Percentiles rank a stretch among this genome's conserved stretches.
Conservation (phyloP, 1,284 basidiomycete species). For the Schizophyllum commune region DNA sequence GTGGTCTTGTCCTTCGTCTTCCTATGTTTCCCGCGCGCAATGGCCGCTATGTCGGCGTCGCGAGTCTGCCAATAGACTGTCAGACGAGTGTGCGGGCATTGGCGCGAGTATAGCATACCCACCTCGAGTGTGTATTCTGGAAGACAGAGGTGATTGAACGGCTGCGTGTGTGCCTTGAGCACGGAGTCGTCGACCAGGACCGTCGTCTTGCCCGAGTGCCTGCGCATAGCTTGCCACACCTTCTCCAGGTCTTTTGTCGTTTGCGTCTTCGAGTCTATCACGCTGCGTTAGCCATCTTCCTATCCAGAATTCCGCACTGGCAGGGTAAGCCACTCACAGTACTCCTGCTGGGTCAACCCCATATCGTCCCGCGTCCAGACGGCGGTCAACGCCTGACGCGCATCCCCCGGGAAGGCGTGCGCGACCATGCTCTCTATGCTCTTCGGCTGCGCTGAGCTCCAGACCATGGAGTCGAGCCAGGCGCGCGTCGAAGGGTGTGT, state of each 20-base stretch:
- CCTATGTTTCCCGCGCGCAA: not conserved
- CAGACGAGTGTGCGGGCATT: not conserved
- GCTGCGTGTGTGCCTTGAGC: constrained; percentile 71
- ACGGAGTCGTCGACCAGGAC: constrained; percentile 79
- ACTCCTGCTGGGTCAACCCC: constrained; percentile 48
- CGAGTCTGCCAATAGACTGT: not conserved
- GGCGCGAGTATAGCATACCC: not conserved
- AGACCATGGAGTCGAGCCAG: constrained; percentile 79
- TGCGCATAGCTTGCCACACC: constrained; percentile 45
- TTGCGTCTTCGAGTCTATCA: constrained; percentile 52
- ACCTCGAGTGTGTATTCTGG: constrained; percentile 42
- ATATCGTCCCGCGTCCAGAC: constrained; percentile 79
- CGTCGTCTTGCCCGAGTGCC: constrained; percentile 39
- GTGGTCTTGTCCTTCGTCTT: not conserved
- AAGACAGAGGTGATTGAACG: constrained; percentile 73
- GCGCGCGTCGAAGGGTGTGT: constrained; percentile 44
- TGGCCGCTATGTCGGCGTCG: not conserved
- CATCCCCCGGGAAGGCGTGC: constrained; percentile 40
- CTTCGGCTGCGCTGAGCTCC: constrained; percentile 79
- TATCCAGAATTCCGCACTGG: not conserved
- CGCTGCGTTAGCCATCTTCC: not conserved
- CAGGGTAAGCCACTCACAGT: constrained; percentile 40
- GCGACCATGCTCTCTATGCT: constrained; percentile 70
- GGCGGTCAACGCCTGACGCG: constrained; percentile 34
- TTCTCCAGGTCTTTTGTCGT: constrained; percentile 74